Evolutionary conservation across 306 rosid genomes (phyloP), one percentile per base, ranked within the genome.

Genomic region (Vigna hirtella): DNA sequence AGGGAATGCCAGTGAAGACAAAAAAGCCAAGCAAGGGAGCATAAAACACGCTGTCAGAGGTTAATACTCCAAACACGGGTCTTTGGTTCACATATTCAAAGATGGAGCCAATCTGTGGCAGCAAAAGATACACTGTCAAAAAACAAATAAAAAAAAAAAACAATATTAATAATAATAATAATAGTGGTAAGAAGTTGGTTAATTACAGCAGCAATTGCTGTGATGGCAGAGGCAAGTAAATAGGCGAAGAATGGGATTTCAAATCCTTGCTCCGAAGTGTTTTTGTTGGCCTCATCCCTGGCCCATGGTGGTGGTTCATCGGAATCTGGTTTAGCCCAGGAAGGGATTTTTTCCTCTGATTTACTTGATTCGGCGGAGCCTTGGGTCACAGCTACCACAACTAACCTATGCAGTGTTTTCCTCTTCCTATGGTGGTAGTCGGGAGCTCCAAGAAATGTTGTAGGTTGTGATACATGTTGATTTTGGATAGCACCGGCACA

Each of bases 231-330:
- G 58, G 98, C 96, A 8, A 93, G 90, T 36, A 95, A 80, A 64
- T 93, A 93, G 73, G 79, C 93, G 63, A 72, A 90, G 75, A 91
- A 93, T 0, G 98, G 98, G 62, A 91, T 34, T 59, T 80, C 88
- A 75, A 90, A 77, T 49, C 85, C 89, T 73, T 81, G 82, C 24
- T 84, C 72, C 0, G 88, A 65, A 75, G 2, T 78, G 8, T 67
- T 76, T 9, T 65, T 74, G 26, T 89, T 77, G 38, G 83, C 73
- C 58, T 91, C 97, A 5, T 83, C 78, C 70, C 77, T 88, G 26
- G 92, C 97, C 99, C 99, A 93, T 16, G 99, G 99, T 6, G 99
- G 99, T 36, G 97, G 94, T 76, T 93, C 99, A 17, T 87, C 91
- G 2, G 99, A 88, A 30, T 90, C 98, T 0, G 91, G 86, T 75